Evolutionary conservation across 352 stramenopile genomes (phyloP).

Genomic region (Lagenidium giganteum): DNA sequence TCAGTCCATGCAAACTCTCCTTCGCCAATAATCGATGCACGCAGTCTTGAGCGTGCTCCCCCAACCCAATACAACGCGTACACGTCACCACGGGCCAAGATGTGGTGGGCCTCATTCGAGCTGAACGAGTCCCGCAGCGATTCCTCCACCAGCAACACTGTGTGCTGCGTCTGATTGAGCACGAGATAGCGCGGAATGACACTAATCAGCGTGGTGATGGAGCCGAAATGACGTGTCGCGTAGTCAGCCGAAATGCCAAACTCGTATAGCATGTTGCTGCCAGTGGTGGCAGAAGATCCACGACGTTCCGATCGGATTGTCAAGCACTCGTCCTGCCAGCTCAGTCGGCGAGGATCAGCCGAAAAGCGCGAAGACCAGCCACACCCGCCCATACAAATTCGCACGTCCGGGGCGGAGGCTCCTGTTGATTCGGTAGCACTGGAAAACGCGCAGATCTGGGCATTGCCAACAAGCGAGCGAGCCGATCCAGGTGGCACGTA

Average conservation of each 20-base stretch:
- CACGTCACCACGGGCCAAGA: slow-evolving; percentile 57
- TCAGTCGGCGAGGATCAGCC: slow-evolving; percentile 63
- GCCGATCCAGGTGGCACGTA: slow-evolving; percentile 52
- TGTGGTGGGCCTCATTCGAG: slow-evolving; percentile 60
- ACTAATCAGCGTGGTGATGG: slow-evolving; percentile 79
- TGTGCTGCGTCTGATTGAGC: slow-evolving; percentile 61
- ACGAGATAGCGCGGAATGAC: slow-evolving; percentile 79
- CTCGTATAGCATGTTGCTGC: slow-evolving; percentile 57
- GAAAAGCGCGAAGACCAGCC: slow-evolving; percentile 72
- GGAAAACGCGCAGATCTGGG: slow-evolving; percentile 72
- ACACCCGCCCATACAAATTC: slow-evolving; percentile 45
- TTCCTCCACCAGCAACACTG: slow-evolving; percentile 60
- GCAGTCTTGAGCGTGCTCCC: slow-evolving; percentile 40
- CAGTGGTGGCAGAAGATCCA: slow-evolving; percentile 11
- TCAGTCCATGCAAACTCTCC: slow-evolving; percentile 62
- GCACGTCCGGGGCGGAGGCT: slow-evolving; percentile 34
- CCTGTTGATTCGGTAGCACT: slow-evolving; percentile 20
- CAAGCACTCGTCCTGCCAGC: slow-evolving; percentile 83
- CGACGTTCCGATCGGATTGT: slow-evolving; percentile 31
- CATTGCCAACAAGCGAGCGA: slow-evolving; percentile 63
- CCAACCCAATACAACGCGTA: slow-evolving; percentile 80
- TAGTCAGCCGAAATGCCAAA: slow-evolving; percentile 80
- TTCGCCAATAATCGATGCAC: slow-evolving; percentile 48
- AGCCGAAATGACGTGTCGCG: slow-evolving; percentile 74
- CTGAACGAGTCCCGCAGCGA: slow-evolving; percentile 1